Evolutionary conservation across 495 filamentous ascomycete genomes (phyloP), one percentile per base, ranked within the genome.

Genomic region (Tirmania nivea): DNA sequence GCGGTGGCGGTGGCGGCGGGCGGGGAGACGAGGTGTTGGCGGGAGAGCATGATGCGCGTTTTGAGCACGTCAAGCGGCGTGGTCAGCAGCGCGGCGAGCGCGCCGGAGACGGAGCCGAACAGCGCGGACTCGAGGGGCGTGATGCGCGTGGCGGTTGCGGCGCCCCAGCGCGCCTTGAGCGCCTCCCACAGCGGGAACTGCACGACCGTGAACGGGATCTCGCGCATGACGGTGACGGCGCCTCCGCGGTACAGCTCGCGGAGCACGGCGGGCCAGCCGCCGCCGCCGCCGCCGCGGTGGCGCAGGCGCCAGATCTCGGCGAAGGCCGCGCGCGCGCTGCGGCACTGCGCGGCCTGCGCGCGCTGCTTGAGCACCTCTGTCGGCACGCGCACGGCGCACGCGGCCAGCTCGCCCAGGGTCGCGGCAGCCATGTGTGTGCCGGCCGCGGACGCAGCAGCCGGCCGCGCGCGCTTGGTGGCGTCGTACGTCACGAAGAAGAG

Each of bases 401-500:
- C 90, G 9, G 90, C 86, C 19, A 96, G 73, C 69, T 97, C 90
- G 34, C 92, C 92, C 34, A 86, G 64, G 11, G 76, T 83, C 10
- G 88, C 90, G n/a, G 90, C 87, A 1, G 81, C 59, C 75, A 93
- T 95, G 67, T 94, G 89, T 39, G 56, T 59, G 11, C 56, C 37
- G 1, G 56, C 47, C 36, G 61, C 52, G 7, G 67, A 61, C 2
- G 34, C n/a, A 7, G 60, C 61, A 36, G 86, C 69, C 10, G 76
- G 60, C 0, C 25, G 25, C 25, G 7, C 4, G 6, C 70, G 59
- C 65, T 95, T 96, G 45, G 81, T 71, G 51, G 76, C 70, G 65
- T 97, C 90, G 70, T 97, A 97, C 54, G 87, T 92, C 65, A 86
- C 83, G 76, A 97, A 97, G 76, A 97, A 97, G 58, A 94, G 85